These are phyloP conservation scores for Fusarium pseudocircinatum DNA, from an alignment of 2,329 filamentous ascomycete species.

Conservation along the genomic window DNA sequence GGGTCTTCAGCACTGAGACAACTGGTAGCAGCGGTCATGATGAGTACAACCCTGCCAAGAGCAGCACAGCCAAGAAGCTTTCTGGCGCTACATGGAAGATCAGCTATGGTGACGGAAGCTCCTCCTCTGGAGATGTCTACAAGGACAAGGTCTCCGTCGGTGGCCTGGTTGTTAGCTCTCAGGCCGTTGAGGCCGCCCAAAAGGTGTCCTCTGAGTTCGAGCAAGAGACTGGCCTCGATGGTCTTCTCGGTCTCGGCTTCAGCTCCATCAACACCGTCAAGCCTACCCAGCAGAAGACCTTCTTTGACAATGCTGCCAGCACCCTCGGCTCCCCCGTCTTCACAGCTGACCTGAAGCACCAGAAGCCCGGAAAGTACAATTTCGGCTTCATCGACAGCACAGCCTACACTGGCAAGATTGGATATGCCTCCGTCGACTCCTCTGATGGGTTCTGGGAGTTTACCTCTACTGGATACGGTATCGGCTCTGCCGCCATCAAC, in stretches of 20 bases:
- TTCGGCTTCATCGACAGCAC: conserved; percentile 75
- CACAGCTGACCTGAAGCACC: conserved; percentile 73
- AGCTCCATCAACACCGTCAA: conserved; percentile 54
- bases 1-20: conserved; percentile 58
- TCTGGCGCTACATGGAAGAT: conserved; percentile 53
- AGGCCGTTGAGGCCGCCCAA: conserved; percentile 56
- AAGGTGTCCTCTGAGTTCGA: conserved; percentile 53
- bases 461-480: conserved; percentile 40
- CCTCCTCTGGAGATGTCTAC: conserved; percentile 55
- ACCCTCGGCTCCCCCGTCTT: conserved; percentile 59
- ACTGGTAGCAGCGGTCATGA: conserved; percentile 53
- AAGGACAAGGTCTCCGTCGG: conserved; percentile 55
- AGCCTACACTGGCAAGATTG: conserved; percentile 71
- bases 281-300: conserved; percentile 54
- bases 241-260: conserved; percentile 57
- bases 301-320: conserved; percentile 49
- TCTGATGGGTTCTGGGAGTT: conserved; percentile 73
- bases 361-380: conserved; percentile 69
- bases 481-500: conserved; percentile 45
- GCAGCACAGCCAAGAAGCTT: conserved; percentile 51
- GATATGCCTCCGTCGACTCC: conserved; percentile 69
- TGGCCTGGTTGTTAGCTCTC: conserved; percentile 50
- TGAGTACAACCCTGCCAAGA: conserved; percentile 52
- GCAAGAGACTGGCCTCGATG: conserved; percentile 50
- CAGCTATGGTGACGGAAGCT: conserved; percentile 55